Base-by-base conservation (phyloP, 495 filamentous ascomycete genomes). In the Letharia columbiana region DNA sequence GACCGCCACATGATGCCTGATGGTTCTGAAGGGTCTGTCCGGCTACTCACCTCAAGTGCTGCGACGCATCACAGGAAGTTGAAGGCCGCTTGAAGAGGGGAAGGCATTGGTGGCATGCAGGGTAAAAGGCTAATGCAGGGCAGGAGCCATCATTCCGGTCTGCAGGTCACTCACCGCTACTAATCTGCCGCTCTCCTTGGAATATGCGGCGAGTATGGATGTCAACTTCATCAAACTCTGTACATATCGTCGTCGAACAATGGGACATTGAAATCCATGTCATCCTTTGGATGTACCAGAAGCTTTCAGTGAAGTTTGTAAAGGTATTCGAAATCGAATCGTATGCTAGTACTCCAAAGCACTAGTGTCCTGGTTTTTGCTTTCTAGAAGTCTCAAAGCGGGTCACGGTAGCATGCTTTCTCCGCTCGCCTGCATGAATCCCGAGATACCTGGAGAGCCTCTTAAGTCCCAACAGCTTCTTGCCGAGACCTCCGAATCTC, bases 81-180 rank as follows among this genome's bases (percentile, higher is more conserved):
- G 31, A 20, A 15, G 33, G 17, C 31, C 31, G 1, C 33, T 33
- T 9, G 15, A 37, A 2, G 54, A 37, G 33, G 33, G 6, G 33
- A 10, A 37, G 31, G 31, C 54, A 57, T 57, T 57, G 28, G 4
- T 17, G 52, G 28, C 31, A 35, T 37, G 54, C 54, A 57, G 28
- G 28, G 52, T 56, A 28, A 52, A 12, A 52, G 31, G n/a, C 52
- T 56, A 56, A 56, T 56, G 52, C 52, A 56, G 28, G 31, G 52
- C 28, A 57, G 28, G 33, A 20, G 18, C 31, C 54, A 33, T 37
- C 31, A 18, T 37, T 18, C 18, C 31, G 52, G 52, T 35, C 28
- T 31, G 52, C 13, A 56, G 13, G 49, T 52, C 49, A 28, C 52
- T 57, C 54, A 57, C 54, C 54, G 54, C 54, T 57, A 49, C 45